phyloP scores from a whole-genome alignment of 345 rosid genomes.

The Cardamine resedifolia region DNA sequence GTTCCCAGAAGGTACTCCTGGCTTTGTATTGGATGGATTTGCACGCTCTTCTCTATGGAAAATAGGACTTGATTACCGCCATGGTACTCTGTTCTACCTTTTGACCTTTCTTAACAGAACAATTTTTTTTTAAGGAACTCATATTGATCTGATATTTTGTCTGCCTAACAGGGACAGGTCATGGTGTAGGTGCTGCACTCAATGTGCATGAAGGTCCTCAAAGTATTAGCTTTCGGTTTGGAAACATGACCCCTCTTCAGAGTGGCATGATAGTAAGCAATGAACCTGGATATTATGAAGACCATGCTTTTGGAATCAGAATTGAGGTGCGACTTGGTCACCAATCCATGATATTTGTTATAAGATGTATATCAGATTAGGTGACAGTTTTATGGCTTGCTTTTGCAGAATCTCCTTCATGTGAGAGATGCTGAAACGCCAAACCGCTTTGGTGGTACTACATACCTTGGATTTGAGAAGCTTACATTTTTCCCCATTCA shows the following conservation, averaged over 20 bases:
- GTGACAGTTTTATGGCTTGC: neutral
- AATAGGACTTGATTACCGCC: constrained; percentile 95
- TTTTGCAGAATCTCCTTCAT: constrained; percentile 73
- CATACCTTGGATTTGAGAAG: constrained; percentile 82
- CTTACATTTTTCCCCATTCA: constrained; percentile 90
- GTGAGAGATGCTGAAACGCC: constrained; percentile 73
- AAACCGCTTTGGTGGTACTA: constrained; percentile 75
- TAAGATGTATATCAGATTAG: constrained; percentile 5
- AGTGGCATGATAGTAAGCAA: constrained; percentile 97
- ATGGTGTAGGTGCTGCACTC: constrained; percentile 95
- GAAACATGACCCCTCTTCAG: constrained; percentile 75
- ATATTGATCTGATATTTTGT: constrained; percentile 26
- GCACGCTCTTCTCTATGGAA: constrained; percentile 96
- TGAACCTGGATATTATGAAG: constrained; percentile 98
- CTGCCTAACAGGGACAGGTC: constrained; percentile 77
- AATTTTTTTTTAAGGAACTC: neutral
- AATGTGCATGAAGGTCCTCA: constrained; percentile 99
- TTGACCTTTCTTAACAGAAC: neutral
- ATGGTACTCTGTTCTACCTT: constrained; percentile 51
- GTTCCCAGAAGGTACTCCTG: constrained; percentile 90
- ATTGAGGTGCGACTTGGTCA: constrained; percentile 65
- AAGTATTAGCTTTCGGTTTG: constrained; percentile 85
- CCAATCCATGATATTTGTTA: neutral
- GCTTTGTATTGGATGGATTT: constrained; percentile 90
- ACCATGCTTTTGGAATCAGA: constrained; percentile 94